phyloP scores from a whole-genome alignment of 176 grass and related monocot genomes.

The Musa troglodytarum region DNA sequence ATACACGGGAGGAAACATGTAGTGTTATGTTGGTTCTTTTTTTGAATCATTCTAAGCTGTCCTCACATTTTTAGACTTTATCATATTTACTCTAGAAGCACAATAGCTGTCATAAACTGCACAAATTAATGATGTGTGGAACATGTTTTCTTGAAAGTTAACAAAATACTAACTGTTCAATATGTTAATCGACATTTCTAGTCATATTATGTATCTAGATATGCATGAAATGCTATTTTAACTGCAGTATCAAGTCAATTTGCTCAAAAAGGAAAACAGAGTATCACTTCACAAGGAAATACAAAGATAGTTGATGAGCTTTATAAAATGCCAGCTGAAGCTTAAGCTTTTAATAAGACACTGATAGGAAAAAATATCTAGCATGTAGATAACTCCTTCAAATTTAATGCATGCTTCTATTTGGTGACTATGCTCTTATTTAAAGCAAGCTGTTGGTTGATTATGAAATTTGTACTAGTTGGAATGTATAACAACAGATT shows the following conservation, averaged over 20 bases:
- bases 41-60: background rate
- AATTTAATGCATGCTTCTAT: background rate
- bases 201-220: background rate
- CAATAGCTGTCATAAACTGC: background rate
- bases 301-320: background rate
- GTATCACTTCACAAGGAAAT: too few relatives aligned
- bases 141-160: background rate
- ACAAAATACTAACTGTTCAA: background rate
- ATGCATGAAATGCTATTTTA: background rate
- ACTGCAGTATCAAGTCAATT: background rate
- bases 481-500: background rate
- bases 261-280: background rate
- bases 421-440: background rate
- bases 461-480: background rate
- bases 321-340: background rate
- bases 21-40: conserved; percentile 21
- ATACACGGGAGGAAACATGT: conserved; percentile 93
- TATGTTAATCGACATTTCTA: background rate
- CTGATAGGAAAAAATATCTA: background rate
- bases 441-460: background rate
- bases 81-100: background rate
- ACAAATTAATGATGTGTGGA: background rate
- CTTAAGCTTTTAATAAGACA: background rate
- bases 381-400: background rate
- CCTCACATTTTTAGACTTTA: background rate